Evolutionary conservation across 495 filamentous ascomycete species (phyloP), one percentile per base, ranked within the genome.

Genomic region (Letharia columbiana): DNA sequence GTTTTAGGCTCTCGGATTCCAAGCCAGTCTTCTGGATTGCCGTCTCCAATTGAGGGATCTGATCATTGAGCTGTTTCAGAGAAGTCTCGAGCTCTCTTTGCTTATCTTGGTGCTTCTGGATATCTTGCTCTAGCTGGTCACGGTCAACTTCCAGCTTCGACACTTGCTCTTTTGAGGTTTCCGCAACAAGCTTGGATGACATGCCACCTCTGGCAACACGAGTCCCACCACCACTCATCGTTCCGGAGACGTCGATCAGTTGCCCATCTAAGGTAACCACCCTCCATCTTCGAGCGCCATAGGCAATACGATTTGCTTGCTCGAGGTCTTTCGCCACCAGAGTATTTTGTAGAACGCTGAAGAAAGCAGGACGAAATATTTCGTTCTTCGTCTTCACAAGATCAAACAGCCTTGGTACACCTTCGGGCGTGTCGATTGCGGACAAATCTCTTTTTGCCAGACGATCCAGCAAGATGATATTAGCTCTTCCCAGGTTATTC

Each of bases 181-280:
- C 90, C 10, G 90, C 84, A 15, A 89, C 89, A 52, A 96, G 87
- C 75, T 96, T 98, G 17, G 90, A 92, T 3, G 93, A 97, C 94
- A 98, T 98, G 59, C 87, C 85, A 4, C 95, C 95, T 67, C 86
- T 89, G 65, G 92, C 91, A 47, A 92, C 88, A 45, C 87, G 90
- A 45, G 82, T 91, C 52, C 94, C 94, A 80, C 94, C 94, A 78
- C 94, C 94, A 68, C 89, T 95, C 95, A 98, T 97, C 12, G 94
- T 98, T 78, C 94, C 94, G 3, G 91, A 96, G 69, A 91, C 92
- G 76, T 98, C 94, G 66, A 98, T 97, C 59, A 98, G 83, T 72
- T 96, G 91, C 28, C 94, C 94, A 70, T 93, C 89, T 39, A 97
- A 84, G 0, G 95, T 98, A 35, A 98, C 94, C 4, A 98, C 95